Conservation (phyloP, 2,329 filamentous ascomycete species). For the Botrytis fragariae region DNA sequence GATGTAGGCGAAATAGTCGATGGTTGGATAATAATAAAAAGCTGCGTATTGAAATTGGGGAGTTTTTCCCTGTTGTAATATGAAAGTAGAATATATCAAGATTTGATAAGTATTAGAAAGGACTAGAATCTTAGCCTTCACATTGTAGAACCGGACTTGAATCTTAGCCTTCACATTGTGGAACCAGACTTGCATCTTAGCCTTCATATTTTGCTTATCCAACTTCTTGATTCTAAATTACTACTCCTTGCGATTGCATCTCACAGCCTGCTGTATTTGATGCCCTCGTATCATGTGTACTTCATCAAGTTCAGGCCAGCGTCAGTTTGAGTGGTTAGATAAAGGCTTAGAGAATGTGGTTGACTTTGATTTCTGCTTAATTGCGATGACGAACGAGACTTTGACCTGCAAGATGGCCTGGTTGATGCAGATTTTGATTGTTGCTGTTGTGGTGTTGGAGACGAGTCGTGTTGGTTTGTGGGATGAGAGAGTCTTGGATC, state of each 20-base stretch:
- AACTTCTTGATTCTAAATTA: no score
- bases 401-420: rapidly evolving
- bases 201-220: no score
- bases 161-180: background rate
- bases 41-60: background rate
- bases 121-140: background rate
- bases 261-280: no score
- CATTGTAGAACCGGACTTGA: background rate
- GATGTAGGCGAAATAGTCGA: background rate
- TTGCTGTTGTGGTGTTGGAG: no score
- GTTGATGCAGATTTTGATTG: no score
- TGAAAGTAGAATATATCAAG: background rate
- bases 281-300: background rate
- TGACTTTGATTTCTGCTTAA: no score
- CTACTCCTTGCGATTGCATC: no score
- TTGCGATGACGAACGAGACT: no score
- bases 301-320: background rate
- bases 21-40: background rate
- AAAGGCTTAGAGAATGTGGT: background rate
- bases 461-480: no score
- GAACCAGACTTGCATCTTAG: no score
- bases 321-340: background rate
- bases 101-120: background rate
- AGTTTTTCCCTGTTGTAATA: rapidly evolving
- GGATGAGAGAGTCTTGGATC: no score